phyloP scores from a whole-genome alignment of 768 basidiomycete genomes.

The Rhodotorula kratochvilovae region DNA sequence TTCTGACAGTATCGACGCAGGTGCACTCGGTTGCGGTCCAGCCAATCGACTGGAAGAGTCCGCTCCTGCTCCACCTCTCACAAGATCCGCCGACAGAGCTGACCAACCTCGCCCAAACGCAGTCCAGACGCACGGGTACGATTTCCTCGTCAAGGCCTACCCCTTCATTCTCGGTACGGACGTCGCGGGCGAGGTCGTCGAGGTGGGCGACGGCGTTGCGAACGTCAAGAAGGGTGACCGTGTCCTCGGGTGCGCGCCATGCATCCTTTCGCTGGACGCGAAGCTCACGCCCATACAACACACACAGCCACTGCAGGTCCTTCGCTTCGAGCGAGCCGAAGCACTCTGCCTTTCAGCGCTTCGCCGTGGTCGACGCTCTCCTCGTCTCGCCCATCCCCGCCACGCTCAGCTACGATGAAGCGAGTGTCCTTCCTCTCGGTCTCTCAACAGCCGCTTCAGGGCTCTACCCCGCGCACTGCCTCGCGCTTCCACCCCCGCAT shows the following conservation, averaged over 20 bases:
- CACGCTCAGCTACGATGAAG: constrained; percentile 54
- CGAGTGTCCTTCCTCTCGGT: constrained; percentile 54
- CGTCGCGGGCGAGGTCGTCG: constrained; percentile 56
- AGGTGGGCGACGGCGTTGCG: constrained; percentile 56
- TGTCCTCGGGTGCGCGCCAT: constrained; percentile 45
- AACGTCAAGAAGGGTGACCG: constrained; percentile 56
- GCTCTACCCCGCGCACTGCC: constrained; percentile 48
- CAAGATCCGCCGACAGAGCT: background rate
- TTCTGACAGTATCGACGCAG: constrained; percentile 36
- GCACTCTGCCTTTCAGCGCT: constrained; percentile 50
- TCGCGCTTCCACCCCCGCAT: constrained; percentile 22
- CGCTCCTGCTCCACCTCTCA: background rate
- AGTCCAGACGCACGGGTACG: constrained; percentile 47
- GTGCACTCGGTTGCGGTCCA: constrained; percentile 53
- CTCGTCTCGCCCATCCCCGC: constrained; percentile 52
- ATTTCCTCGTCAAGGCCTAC: constrained; percentile 47
- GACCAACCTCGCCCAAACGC: constrained; percentile 30
- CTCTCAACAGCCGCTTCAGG: constrained; percentile 56
- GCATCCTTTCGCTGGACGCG: too few species aligned
- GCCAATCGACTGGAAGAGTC: constrained; percentile 55
- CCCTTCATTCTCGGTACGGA: constrained; percentile 27
- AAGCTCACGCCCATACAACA: too few species aligned
- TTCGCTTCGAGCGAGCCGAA: constrained; percentile 5
- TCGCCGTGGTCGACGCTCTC: constrained; percentile 52
- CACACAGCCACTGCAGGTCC: constrained; percentile 19